Conservation (phyloP, 257 asterid species). For the Solanum paucissectum region DNA sequence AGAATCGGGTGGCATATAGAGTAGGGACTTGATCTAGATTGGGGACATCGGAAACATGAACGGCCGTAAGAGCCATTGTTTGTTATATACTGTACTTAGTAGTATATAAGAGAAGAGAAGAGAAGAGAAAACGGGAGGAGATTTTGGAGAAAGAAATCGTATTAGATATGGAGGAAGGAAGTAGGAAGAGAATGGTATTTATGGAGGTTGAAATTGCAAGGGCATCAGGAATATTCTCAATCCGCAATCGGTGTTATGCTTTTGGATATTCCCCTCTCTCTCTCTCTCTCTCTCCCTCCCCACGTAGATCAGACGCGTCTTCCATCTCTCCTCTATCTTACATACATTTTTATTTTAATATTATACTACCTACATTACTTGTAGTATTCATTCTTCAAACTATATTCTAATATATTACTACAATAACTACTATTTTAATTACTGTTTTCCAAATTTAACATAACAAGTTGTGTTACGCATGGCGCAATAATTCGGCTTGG, state of each 20-base stretch:
- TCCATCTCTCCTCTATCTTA: not conserved
- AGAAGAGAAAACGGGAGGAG: not conserved
- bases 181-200: not conserved
- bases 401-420: too few relatives aligned
- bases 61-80: constrained; percentile 84
- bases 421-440: too few relatives aligned
- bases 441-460: not conserved
- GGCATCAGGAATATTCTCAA: constrained; percentile 47
- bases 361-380: too few relatives aligned
- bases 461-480: not conserved
- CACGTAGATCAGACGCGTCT: not conserved
- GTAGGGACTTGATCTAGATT: constrained; percentile 65
- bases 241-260: constrained; percentile 31
- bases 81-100: not conserved
- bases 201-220: not conserved
- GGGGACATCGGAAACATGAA: constrained; percentile 82
- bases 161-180: not conserved
- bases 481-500: not conserved
- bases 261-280: constrained; percentile 41
- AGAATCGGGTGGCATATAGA: constrained; percentile 31
- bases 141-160: not conserved
- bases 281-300: constrained; percentile 3
- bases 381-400: too few relatives aligned
- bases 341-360: too few relatives aligned
- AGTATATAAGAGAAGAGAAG: too few relatives aligned